A percentile compares a stretch with the other conserved stretches of the same genome.
Conservation (phyloP, 805 yeast genomes). For the Candida vaughaniae region DNA sequence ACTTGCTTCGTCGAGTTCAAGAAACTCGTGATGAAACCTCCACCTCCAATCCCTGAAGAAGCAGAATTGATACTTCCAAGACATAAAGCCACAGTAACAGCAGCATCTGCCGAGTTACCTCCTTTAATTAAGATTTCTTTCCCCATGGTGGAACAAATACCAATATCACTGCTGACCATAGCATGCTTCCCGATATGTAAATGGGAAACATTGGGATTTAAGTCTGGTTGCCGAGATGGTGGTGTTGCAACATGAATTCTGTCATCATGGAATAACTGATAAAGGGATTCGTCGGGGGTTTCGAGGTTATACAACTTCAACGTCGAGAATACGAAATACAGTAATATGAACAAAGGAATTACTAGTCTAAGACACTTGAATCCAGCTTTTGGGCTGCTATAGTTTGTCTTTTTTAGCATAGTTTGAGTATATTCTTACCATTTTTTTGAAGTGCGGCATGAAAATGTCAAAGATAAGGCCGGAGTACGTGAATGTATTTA, state of each 20-base stretch:
- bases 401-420: too few species aligned
- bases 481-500: too few species aligned
- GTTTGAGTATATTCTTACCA: too few species aligned
- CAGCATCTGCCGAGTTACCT: constrained; percentile 93
- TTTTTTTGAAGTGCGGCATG: too few species aligned
- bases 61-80: constrained; percentile 81
- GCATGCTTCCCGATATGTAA: constrained; percentile 46
- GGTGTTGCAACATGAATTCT: constrained; percentile 1
- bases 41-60: constrained; percentile 92
- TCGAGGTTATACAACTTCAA: neutral
- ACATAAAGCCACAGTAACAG: constrained; percentile 84
- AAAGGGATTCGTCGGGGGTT: neutral
- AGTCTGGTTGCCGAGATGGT: constrained; percentile 32
- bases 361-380: too few species aligned
- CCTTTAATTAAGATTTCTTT: constrained; percentile 49
- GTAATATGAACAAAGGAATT: neutral
- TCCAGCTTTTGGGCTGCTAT: too few species aligned
- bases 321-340: neutral
- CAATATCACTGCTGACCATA: constrained; percentile 69
- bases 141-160: constrained; percentile 63
- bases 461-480: too few species aligned
- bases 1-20: constrained; percentile 39
- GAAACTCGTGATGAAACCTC: constrained; percentile 61
- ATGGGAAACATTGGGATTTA: constrained; percentile 40
- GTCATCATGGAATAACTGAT: constrained; percentile 4